phyloP scores from a whole-genome alignment of 345 rosid genomes.

The Excoecaria agallocha region DNA sequence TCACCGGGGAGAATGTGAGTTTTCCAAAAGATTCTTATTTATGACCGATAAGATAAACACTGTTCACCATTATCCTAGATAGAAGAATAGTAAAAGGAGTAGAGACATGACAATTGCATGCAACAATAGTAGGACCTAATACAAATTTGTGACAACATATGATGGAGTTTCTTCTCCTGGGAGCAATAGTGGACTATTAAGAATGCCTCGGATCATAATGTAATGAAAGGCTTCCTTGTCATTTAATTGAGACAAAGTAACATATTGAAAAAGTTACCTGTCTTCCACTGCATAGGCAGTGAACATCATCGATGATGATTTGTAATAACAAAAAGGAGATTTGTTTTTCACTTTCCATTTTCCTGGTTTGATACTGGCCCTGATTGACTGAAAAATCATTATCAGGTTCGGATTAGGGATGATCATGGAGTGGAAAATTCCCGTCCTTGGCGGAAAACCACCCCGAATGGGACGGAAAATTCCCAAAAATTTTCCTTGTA shows the following conservation, averaged over 20 bases:
- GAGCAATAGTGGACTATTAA: neutral
- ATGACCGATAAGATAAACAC: constrained; percentile 1
- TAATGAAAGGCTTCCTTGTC: neutral
- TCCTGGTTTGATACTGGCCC: neutral
- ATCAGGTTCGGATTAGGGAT: too few relatives aligned
- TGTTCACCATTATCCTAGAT: neutral
- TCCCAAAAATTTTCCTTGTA: too few relatives aligned
- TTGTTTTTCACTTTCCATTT: neutral
- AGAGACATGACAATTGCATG: neutral
- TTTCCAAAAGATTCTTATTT: constrained; percentile 8
- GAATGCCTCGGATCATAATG: neutral
- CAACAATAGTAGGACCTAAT: neutral
- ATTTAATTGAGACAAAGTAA: neutral
- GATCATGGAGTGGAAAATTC: too few relatives aligned
- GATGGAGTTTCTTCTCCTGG: neutral
- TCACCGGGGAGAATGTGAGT: constrained; percentile 94
- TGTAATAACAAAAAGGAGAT: neutral
- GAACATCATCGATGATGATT: neutral
- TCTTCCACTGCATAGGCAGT: neutral
- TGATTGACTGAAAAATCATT: neutral
- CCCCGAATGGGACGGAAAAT: too few relatives aligned
- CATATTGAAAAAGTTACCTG: neutral
- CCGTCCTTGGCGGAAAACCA: too few relatives aligned
- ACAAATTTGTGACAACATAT: neutral
- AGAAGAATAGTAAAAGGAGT: neutral